Percentiles rank a stretch among this genome's conserved stretches.
phyloP scores from a whole-genome alignment of 2,329 filamentous ascomycete genomes.

The Pseudogymnoascus sp. region DNA sequence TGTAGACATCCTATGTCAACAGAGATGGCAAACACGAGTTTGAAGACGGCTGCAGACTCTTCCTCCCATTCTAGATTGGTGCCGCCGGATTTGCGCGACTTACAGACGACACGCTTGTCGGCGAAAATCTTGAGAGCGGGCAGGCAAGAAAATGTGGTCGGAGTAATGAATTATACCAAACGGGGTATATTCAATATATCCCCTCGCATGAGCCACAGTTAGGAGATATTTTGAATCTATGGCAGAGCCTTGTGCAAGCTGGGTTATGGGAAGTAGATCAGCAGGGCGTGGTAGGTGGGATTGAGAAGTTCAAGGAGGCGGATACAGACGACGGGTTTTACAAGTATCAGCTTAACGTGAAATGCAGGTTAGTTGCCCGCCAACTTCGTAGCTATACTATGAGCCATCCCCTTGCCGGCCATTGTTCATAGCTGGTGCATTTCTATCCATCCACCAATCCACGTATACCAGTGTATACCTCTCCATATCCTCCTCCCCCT shows the following conservation, averaged over 20 bases:
- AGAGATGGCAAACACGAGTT: slow-evolving; percentile 11
- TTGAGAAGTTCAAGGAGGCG: slow-evolving; percentile 29
- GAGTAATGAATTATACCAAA: slow-evolving; percentile 19
- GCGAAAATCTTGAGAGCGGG: slow-evolving; percentile 10
- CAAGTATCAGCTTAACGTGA: neutral
- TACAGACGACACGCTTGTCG: slow-evolving; percentile 15
- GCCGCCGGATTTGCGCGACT: slow-evolving; percentile 13
- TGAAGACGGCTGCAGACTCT: slow-evolving; percentile 16
- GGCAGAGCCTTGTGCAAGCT: slow-evolving; percentile 25
- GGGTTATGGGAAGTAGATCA: slow-evolving; percentile 27
- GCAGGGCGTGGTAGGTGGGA: slow-evolving; percentile 27
- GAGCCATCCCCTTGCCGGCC: neutral
- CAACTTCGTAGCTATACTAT: neutral
- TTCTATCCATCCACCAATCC: neutral
- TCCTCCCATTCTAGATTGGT: slow-evolving; percentile 15
- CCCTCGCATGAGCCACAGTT: slow-evolving; percentile 19
- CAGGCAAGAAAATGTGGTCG: slow-evolving; percentile 1
- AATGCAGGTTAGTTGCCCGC: neutral
- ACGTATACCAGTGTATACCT: neutral
- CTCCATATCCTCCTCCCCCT: neutral
- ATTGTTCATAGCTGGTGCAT: neutral
- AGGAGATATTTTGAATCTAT: slow-evolving; percentile 27
- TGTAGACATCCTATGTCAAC: slow-evolving; percentile 14
- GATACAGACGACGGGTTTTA: slow-evolving; percentile 20
- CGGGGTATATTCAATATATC: slow-evolving; percentile 20